Base-by-base conservation (phyloP, 2,329 filamentous ascomycete genomes). In the Penicillium sp. region DNA sequence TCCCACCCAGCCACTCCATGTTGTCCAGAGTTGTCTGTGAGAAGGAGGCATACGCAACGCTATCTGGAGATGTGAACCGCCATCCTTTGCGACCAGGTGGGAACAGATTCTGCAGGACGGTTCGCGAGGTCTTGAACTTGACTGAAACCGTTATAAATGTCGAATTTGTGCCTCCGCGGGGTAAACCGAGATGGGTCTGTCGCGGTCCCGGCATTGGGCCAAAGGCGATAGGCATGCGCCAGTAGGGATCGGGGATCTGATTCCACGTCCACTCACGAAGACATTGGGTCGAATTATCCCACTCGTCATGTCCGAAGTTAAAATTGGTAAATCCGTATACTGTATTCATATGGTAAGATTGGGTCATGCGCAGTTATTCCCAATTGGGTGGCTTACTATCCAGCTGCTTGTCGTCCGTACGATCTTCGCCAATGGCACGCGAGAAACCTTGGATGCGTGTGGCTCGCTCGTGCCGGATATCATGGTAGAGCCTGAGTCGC, bases 1-100 rank as follows among this genome's bases (percentile, higher is more conserved):
- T 69, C 2, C 84, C 84, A 4, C 81, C 83, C 0, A 88, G 77
- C 84, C 84, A 87, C 31, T 80, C 75, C 75, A 87, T 79, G 0
- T 79, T 78, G 37, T 72, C 67, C 3, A 83, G 66, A 1, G 74
- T 75, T 0, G 67, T 81, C 21, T 71, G 68, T 0, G 71, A 74
- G 59, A 74, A 68, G 25, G 71, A 79, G 1, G 76, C 79, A 13
- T 73, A 69, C 1, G 75, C 78, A 1, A 80, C 65, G 0, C 79
- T 81, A 4, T 72, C 75, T 0, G 77, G 75, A 6, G 63, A 68
- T 9, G 63, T 70, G 65, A 82, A 82, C 35, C 35, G 35, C 35
- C 35, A 38, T 15, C 67, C 64, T 39, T 75, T 80, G 0, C 67
- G 65, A 0, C 63, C 60, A 5, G 68, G 76, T 0, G 80, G 79